Conservation (phyloP, 306 rosid genomes). For the Aeschynomene evenia region DNA sequence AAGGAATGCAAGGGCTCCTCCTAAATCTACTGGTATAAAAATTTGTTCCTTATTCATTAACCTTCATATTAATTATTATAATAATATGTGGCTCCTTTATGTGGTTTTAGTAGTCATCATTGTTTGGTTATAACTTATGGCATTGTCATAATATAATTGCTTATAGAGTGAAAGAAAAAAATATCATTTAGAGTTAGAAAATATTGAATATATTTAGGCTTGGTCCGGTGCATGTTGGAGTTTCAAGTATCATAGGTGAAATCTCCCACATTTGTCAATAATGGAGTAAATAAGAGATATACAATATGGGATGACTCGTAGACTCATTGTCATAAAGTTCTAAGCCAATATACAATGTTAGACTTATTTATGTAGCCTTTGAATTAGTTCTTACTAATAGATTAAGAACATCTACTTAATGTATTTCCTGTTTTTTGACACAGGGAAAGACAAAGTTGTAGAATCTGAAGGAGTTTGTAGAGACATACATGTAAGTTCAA, state of each 20-base stretch:
- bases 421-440: slow-evolving; percentile 2
- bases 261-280: too few species aligned
- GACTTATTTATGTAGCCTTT: too few species aligned
- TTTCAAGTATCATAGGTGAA: too few species aligned
- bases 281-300: too few species aligned
- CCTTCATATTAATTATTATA: neutral
- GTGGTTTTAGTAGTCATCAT: neutral
- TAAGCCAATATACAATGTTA: too few species aligned
- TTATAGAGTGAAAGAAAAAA: neutral
- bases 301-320: too few species aligned
- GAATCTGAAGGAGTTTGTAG: neutral
- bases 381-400: neutral
- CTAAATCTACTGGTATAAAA: slow-evolving; percentile 18
- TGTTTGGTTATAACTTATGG: neutral
- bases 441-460: neutral
- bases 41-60: neutral
- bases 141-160: neutral
- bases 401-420: neutral
- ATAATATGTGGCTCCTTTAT: neutral
- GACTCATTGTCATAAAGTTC: too few species aligned
- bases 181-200: too few species aligned
- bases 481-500: neutral
- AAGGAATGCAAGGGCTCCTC: neutral
- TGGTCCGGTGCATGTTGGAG: too few species aligned
- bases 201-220: too few species aligned